phyloP scores from a whole-genome alignment of 495 filamentous ascomycete species.

The Evansstolkia leycettana region DNA sequence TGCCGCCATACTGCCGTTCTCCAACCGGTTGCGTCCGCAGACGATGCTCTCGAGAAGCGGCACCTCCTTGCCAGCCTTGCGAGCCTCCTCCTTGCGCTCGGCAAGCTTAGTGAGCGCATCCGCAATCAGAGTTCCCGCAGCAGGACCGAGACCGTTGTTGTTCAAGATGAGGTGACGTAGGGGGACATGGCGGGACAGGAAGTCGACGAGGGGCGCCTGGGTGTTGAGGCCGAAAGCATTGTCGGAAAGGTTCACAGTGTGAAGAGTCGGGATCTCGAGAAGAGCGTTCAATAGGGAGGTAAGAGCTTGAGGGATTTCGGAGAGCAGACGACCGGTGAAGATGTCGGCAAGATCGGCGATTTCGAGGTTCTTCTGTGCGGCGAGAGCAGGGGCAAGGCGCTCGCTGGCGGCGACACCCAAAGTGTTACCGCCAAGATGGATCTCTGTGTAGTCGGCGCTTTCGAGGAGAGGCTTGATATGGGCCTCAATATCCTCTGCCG shows the following conservation, averaged over 20 bases:
- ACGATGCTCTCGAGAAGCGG: slow-evolving; percentile 84
- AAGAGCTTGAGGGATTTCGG: slow-evolving; percentile 86
- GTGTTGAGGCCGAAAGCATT: slow-evolving; percentile 97
- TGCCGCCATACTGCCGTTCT: slow-evolving; percentile 89
- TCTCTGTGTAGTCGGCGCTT: slow-evolving; percentile 66
- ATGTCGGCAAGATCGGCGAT: slow-evolving; percentile 89
- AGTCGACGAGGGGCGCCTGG: slow-evolving; percentile 68
- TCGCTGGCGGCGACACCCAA: slow-evolving; percentile 79
- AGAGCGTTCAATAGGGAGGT: slow-evolving; percentile 75
- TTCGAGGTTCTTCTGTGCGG: slow-evolving; percentile 69
- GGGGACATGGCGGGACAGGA: slow-evolving; percentile 73
- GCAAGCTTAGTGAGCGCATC: slow-evolving; percentile 66
- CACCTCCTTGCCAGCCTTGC: slow-evolving; percentile 53
- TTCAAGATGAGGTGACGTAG: slow-evolving; percentile 88
- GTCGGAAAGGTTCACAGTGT: slow-evolving; percentile 90
- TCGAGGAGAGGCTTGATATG: slow-evolving; percentile 64
- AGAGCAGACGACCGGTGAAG: slow-evolving; percentile 87
- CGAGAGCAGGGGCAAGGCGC: slow-evolving; percentile 65
- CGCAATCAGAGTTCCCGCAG: slow-evolving; percentile 75
- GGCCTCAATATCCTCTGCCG: slow-evolving; percentile 71
- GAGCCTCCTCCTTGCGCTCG: slow-evolving; percentile 65
- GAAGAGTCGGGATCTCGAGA: slow-evolving; percentile 66
- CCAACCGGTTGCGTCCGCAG: slow-evolving; percentile 88
- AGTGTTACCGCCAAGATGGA: slow-evolving; percentile 80
- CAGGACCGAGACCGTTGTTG: slow-evolving; percentile 95